Base-by-base conservation (phyloP, 192 early-diverging fungal genomes). In the Backusella parvicylindrica region DNA sequence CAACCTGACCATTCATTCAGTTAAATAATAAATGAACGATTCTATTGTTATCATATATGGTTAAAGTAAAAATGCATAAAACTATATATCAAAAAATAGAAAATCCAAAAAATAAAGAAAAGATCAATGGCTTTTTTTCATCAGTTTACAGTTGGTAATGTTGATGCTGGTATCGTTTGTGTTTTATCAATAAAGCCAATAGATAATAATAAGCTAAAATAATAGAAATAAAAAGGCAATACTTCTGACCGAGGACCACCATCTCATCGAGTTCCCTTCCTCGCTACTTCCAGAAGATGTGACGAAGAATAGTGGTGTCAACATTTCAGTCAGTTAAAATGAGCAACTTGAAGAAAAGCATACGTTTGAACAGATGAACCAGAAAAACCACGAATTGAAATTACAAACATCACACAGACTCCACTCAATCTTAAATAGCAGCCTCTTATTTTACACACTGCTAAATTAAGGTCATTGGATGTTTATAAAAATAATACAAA, bases 251-350 rank as follows among this genome's bases (percentile, higher is more conserved):
- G 96, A 96, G 74, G 95, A 98, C 81, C 95, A 99, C 86, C 98
- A 99, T 84, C 88, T 98, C 32, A 96, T 99, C 70, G 98, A 99
- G 82, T 99, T 99, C 75, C 98, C 98, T 2, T 93, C 98, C 5
- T 85, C 96, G 4, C 93, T 99, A 31, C 86, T 99, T 63, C 98
- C 98, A 47, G 93, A 92, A 66, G 95, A 95, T 23, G 95, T 98
- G 16, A 84, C 89, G 13, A 91, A 95, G 18, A 97, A 97, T 30
- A 97, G 95, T 12, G 93, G 99, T 43, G 94, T 99, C 75, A 99
- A 95, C 83, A 90, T 99, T 70, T 91, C 96, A 37, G 95, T 99
- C 28, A 93, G 91, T 74, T 91, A 97, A 47, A 96, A 99, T 85
- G 81, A 85, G 8, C 87, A 91, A n/a, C 91, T 97, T 26, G 97